Conservation (phyloP, 805 yeast species). For the Candida anglica region DNA sequence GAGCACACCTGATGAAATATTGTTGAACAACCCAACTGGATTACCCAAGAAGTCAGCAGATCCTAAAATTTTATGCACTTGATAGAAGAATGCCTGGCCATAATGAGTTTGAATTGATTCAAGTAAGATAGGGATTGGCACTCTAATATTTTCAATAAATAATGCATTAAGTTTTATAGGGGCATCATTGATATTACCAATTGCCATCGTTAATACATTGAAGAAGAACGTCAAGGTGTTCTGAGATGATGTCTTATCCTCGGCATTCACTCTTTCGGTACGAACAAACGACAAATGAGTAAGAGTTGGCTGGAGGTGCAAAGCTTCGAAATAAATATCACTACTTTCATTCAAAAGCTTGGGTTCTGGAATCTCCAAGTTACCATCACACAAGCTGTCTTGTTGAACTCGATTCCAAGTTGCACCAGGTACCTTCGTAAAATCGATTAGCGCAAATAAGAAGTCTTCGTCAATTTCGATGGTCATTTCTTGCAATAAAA, state of each 20-base stretch:
- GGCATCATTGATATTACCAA: conserved; percentile 96
- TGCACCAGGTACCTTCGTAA: conserved; percentile 77
- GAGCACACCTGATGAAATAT: conserved; percentile 89
- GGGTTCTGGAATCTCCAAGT: conserved; percentile 69
- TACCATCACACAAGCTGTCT: conserved; percentile 58
- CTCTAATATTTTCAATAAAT: conserved; percentile 82
- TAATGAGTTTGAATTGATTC: conserved; percentile 80
- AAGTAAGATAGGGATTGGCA: conserved; percentile 69
- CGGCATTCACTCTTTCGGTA: conserved; percentile 71
- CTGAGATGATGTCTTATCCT: conserved; percentile 55
- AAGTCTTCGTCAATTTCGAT: conserved; percentile 94
- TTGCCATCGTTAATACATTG: conserved; percentile 90
- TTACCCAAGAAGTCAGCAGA: conserved; percentile 96
- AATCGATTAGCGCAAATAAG: conserved; percentile 74
- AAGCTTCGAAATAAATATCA: conserved; percentile 87
- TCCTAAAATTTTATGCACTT: conserved; percentile 87
- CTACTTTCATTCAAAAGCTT: conserved; percentile 47
- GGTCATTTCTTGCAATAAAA: conserved; percentile 85
- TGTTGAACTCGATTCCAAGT: conserved; percentile 52
- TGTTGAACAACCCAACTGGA: conserved; percentile 95
- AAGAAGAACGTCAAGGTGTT: conserved; percentile 72
- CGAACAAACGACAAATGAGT: conserved; percentile 87
- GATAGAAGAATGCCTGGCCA: conserved; percentile 87
- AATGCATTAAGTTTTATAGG: conserved; percentile 87
- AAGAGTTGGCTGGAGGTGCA: conserved; percentile 89